phyloP scores from a whole-genome alignment of 805 yeast genomes.

The Torulaspora maleeae region DNA sequence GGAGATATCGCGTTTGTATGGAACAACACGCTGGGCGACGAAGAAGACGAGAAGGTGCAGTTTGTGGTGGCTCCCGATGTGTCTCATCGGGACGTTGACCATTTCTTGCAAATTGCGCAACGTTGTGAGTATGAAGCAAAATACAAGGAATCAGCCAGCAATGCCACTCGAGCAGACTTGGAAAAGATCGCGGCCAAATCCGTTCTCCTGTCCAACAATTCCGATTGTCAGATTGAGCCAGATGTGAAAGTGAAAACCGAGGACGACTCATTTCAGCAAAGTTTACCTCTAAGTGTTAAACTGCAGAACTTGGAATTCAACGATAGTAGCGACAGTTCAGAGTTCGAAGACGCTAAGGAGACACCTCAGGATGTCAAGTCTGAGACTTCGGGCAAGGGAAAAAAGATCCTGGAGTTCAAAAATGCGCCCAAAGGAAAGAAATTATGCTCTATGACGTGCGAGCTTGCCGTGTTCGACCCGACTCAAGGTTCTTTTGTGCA shows the following conservation, averaged over 20 bases:
- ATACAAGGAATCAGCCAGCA: slow-evolving; percentile 50
- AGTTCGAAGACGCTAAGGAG: slow-evolving; percentile 25
- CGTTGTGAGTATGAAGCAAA: slow-evolving; percentile 74
- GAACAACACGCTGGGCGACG: slow-evolving; percentile 82
- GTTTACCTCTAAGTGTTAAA: slow-evolving; percentile 19
- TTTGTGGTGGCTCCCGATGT: slow-evolving; percentile 64
- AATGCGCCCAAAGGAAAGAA: slow-evolving; percentile 14
- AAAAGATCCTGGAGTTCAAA: slow-evolving; percentile 4
- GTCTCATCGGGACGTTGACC: slow-evolving; percentile 47
- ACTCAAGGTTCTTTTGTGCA: slow-evolving; percentile 43
- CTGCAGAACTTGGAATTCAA: slow-evolving; percentile 33
- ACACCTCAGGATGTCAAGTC: slow-evolving; percentile 3
- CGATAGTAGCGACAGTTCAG: slow-evolving; percentile 12
- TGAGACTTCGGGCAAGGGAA: neutral
- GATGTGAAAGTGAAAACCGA: slow-evolving; percentile 35
- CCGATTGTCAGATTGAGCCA: slow-evolving; percentile 32
- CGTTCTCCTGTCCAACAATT: slow-evolving; percentile 20
- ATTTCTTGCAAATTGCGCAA: slow-evolving; percentile 57
- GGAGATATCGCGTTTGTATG: slow-evolving; percentile 64
- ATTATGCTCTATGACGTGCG: slow-evolving; percentile 26
- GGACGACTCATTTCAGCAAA: slow-evolving; percentile 26
- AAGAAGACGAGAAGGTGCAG: slow-evolving; percentile 74
- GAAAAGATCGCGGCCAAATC: slow-evolving; percentile 46
- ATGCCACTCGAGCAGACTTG: slow-evolving; percentile 45
- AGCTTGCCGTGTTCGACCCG: slow-evolving; percentile 58